Evolutionary conservation across 768 basidiomycete species (phyloP), one percentile per base, ranked within the genome.

Genomic region (Chalciporus sphaerocephalus): DNA sequence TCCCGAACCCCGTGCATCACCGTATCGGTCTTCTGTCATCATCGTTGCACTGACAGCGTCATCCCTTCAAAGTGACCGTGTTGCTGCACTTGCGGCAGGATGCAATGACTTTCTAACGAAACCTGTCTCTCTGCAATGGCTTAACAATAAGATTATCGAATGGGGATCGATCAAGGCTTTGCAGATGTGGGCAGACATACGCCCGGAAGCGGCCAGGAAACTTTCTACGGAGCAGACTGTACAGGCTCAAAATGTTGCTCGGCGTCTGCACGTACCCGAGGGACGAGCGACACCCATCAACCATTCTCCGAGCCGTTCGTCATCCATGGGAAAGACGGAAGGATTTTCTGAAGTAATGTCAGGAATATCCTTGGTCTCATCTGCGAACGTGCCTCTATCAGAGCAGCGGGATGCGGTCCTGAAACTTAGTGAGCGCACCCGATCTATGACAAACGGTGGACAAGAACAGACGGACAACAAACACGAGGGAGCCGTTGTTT

Each of bases 81-180:
- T 97, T 38, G 85, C 85, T 16, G 96, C 96, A n/a, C 83, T 99
- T 30, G 94, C 91, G 5, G 96, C 96, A 2, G 96, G 96, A 6
- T 99, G 96, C 69, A 98, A 99, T 58, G 96, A 99, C 65, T 99
- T 98, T 69, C 67, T 99, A 39, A 98, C 94, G 33, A 99, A 99
- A 60, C 96, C 96, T 0, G 95, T 99, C 23, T 92, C 90, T 6
- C 73, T 96, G 22, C 75, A 86, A 36, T 99, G 96, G 96, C 73
- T 99, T 41, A 92, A 97, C 63, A 90, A 85, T 72, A 99, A 99
- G 73, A 94, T 98, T 61, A 90, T 95, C 50, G 96, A 99, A 65
- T 99, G 96, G 96, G 96, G 96, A 0, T 95, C 92, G 3, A 98
- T 99, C 69, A 92, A 92, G 62, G 89, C 88, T 5, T 61, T 92